Evolutionary conservation across 495 filamentous ascomycete genomes (phyloP), one percentile per base, ranked within the genome.

Genomic region (Entonaema liquescens): DNA sequence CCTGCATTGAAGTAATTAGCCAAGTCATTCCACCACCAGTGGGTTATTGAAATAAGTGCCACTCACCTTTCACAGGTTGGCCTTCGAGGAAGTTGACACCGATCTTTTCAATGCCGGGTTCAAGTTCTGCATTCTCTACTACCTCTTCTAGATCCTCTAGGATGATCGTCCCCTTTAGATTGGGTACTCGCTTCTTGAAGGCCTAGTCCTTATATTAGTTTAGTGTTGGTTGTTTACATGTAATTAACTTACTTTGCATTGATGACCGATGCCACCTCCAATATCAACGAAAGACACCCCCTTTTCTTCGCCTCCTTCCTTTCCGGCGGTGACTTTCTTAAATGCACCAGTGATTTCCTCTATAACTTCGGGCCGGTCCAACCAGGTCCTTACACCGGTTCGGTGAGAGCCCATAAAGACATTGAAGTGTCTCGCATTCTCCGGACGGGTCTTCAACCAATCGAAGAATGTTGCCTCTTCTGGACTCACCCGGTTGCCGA

Each of bases 251-350:
- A 74, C 75, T 29, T 77, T 74, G 49, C 79, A 80, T 50, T 88
- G 84, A 25, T 89, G 83, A n/a, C 87, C 87, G 29, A 82, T 75
- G 1, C 83, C 78, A 38, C 88, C 85, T 8, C 86, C 86, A 0
- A 89, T 76, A 60, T 89, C 84, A 13, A 89, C 84, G 31, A 86
- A 79, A 35, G 87, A 28, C 2, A 70, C 49, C 12, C 49, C 49
- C 12, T 73, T 60, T 26, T 50, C 59, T 26, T 63, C 62, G 0
- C 25, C 56, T 0, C 25, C 54, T 47, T 23, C 42, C 28, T 53
- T 65, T 21, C 56, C 59, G 13, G 58, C 59, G 25, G 65, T 58
- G 9, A 73, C 65, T 11, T 68, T 68, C 33, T 58, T 25, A 6
- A 73, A 59, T 2, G 70, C 61, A 29, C 61, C 57, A 2, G 54